Conservation (phyloP, 768 basidiomycete species). For the Ramaria rubella region DNA sequence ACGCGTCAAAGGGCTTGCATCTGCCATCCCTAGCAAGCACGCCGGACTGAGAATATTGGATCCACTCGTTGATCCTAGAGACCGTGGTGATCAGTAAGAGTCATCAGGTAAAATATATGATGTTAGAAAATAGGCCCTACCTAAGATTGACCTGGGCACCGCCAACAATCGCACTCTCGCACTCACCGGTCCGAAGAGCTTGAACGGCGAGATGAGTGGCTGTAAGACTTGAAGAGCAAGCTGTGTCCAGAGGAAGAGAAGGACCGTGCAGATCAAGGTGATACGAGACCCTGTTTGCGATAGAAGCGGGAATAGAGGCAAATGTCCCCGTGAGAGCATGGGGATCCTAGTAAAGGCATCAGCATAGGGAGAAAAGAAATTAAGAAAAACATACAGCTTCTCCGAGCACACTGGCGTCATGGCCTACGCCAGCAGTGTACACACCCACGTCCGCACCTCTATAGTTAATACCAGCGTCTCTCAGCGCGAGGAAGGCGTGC, state of each 20-base stretch:
- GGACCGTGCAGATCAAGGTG: conserved; percentile 37
- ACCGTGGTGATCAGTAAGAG: neutral
- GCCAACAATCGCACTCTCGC: conserved; percentile 42
- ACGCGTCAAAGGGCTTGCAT: conserved; percentile 40
- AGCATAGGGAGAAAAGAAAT: neutral
- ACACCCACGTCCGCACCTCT: conserved; percentile 16
- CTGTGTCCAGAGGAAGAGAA: conserved; percentile 44
- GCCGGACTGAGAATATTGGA: conserved; percentile 31
- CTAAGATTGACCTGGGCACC: conserved; percentile 38
- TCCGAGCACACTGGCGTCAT: conserved; percentile 5
- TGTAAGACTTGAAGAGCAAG: conserved; percentile 42
- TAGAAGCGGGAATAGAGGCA: conserved; percentile 27
- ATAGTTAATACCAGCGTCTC: conserved; percentile 18
- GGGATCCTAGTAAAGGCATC: neutral
- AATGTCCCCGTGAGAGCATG: conserved; percentile 24
- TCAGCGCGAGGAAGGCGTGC: conserved; percentile 22
- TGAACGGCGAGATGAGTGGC: conserved; percentile 44
- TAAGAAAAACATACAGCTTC: conserved; percentile 1
- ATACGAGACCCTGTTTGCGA: conserved; percentile 39
- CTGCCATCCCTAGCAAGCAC: conserved; percentile 36
- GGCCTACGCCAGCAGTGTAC: conserved; percentile 9
- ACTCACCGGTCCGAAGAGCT: conserved; percentile 37
- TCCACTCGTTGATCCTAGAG: conserved; percentile 30
- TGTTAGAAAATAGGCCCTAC: conserved; percentile 17
- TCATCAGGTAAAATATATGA: neutral